Evolutionary conservation across 2,329 filamentous ascomycete species (phyloP).

Genomic region (Cadophora sp.): DNA sequence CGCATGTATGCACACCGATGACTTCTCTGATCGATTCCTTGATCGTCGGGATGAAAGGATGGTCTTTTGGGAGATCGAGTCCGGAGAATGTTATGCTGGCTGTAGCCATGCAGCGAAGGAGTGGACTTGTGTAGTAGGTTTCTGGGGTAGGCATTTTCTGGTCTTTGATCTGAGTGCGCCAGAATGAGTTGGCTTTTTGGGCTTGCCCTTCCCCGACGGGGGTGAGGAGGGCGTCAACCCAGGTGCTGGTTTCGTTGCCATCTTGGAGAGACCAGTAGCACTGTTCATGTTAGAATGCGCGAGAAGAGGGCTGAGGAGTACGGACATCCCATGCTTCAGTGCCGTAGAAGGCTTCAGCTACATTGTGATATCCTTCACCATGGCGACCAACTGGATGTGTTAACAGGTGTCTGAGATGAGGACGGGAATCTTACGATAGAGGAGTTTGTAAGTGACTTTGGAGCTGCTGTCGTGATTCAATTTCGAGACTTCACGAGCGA

Average conservation of each 20-base stretch:
- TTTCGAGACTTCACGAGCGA: slow-evolving; percentile 61
- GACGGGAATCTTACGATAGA: slow-evolving; percentile 54
- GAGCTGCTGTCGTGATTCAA: slow-evolving; percentile 56
- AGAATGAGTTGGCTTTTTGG: slow-evolving; percentile 65
- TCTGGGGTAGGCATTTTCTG: slow-evolving; percentile 66
- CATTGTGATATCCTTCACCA: slow-evolving; percentile 70
- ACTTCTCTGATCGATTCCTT: slow-evolving; percentile 72
- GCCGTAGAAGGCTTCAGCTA: slow-evolving; percentile 70
- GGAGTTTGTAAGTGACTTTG: slow-evolving; percentile 66
- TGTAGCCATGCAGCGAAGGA: slow-evolving; percentile 68
- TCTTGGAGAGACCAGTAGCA: slow-evolving; percentile 71
- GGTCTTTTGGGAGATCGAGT: slow-evolving; percentile 57
- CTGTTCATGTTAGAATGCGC: slow-evolving; percentile 42
- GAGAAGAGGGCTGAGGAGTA: slow-evolving; percentile 22
- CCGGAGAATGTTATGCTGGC: slow-evolving; percentile 64
- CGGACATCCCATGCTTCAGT: slow-evolving; percentile 73
- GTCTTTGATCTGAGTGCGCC: slow-evolving; percentile 57
- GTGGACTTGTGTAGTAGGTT: slow-evolving; percentile 68
- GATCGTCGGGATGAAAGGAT: slow-evolving; percentile 63
- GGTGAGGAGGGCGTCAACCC: slow-evolving; percentile 71
- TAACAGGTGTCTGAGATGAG: slow-evolving; percentile 29
- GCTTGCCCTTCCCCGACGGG: slow-evolving; percentile 63
- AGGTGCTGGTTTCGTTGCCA: slow-evolving; percentile 66
- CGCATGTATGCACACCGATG: slow-evolving; percentile 73
- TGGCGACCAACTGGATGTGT: slow-evolving; percentile 63